A percentile compares a stretch with the other conserved stretches of the same genome.
phyloP scores from a whole-genome alignment of 768 basidiomycete genomes.

The Macrocybe gigantea region DNA sequence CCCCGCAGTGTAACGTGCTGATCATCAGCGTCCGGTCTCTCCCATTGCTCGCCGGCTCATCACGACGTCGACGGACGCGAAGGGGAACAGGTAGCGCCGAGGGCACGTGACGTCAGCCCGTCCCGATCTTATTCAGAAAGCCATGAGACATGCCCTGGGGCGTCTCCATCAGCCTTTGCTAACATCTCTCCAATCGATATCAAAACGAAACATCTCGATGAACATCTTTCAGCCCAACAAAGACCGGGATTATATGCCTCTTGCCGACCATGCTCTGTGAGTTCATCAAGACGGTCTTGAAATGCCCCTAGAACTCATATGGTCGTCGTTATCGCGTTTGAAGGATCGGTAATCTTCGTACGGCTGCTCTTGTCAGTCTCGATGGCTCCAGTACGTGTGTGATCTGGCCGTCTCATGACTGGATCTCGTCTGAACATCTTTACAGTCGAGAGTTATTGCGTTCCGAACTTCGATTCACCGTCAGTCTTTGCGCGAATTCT shows the following conservation, averaged over 20 bases:
- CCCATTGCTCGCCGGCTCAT: too few species aligned
- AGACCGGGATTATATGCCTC: slow-evolving; percentile 65
- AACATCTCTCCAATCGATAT: background rate
- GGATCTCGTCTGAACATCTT: background rate
- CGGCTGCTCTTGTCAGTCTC: slow-evolving; percentile 76
- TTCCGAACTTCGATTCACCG: slow-evolving; percentile 92
- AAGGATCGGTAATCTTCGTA: slow-evolving; percentile 81
- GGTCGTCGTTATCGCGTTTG: slow-evolving; percentile 1
- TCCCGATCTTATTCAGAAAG: too few species aligned
- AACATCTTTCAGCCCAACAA: slow-evolving; percentile 46
- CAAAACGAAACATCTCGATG: slow-evolving; percentile 23
- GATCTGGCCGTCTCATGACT: background rate
- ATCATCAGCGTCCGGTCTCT: too few species aligned
- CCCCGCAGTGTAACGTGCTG: too few species aligned
- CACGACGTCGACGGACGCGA: too few species aligned
- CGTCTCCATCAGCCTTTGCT: too few species aligned
- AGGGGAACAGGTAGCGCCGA: too few species aligned
- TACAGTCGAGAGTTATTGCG: slow-evolving; percentile 85
- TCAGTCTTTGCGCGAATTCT: slow-evolving; percentile 87
- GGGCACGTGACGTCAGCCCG: too few species aligned
- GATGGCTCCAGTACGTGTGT: slow-evolving; percentile 67
- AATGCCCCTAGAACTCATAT: slow-evolving; percentile 1
- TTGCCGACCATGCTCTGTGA: slow-evolving; percentile 78
- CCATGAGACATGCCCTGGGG: too few species aligned
- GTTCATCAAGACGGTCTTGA: slow-evolving; percentile 15